These are phyloP conservation scores for Cucumis cinereus DNA, from an alignment of 306 rosid genomes.

Conservation along the genomic window DNA sequence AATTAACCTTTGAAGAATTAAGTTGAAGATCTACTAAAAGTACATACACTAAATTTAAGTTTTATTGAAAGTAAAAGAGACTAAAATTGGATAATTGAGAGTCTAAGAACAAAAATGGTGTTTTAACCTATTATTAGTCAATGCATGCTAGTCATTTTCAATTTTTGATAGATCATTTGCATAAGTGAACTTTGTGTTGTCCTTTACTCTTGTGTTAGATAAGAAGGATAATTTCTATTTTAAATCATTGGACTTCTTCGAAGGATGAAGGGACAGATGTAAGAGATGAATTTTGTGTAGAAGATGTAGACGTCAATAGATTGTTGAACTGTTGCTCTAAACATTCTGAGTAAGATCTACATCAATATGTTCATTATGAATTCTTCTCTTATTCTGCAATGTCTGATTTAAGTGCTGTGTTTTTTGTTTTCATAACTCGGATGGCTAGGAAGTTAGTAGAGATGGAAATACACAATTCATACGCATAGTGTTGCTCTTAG, in stretches of 20 bases:
- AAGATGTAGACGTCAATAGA: slow-evolving; percentile 26
- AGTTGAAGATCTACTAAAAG: no score
- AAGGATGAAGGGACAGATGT: slow-evolving; percentile 24
- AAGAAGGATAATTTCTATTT: slow-evolving; percentile 47
- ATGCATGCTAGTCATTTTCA: neutral
- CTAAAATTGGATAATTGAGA: no score
- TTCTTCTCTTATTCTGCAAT: neutral
- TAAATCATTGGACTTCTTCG: slow-evolving; percentile 52
- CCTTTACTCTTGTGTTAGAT: slow-evolving; percentile 51
- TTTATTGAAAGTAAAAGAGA: no score
- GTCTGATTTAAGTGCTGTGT: neutral
- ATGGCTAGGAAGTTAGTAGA: neutral
- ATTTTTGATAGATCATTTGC: neutral
- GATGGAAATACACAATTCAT: neutral
- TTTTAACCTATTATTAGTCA: neutral
- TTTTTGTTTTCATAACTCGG: neutral
- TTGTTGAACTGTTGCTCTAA: slow-evolving; percentile 52
- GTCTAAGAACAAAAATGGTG: no score
- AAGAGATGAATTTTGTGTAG: slow-evolving; percentile 13
- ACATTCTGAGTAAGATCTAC: slow-evolving; percentile 33
- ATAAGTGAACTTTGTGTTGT: slow-evolving; percentile 10
- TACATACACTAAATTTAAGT: no score
- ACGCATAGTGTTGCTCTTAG: neutral
- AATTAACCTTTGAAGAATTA: no score
- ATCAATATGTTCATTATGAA: neutral